Percentiles rank a stretch among this genome's conserved stretches.
These are phyloP conservation scores for Ascochyta lentis DNA, from an alignment of 2,329 filamentous ascomycete genomes.

Conservation along the genomic window DNA sequence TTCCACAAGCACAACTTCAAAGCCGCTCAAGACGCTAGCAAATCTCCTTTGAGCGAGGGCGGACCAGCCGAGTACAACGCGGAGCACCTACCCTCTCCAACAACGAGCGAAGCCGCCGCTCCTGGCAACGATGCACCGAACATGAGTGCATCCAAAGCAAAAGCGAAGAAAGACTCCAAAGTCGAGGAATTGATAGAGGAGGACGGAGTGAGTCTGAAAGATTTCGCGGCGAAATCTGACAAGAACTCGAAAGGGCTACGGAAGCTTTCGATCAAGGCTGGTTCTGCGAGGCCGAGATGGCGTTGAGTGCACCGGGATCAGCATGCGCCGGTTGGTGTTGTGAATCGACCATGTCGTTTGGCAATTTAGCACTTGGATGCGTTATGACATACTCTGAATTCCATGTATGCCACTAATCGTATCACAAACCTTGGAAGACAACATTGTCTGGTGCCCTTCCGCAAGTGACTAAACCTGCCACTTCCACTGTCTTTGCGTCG, in stretches of 20 bases:
- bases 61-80: neutral
- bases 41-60: neutral
- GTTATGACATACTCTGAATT: neutral
- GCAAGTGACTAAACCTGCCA: too few species aligned
- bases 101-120: neutral
- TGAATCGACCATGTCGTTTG: neutral
- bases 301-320: neutral
- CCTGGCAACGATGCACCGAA: neutral
- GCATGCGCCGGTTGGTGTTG: neutral
- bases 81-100: neutral
- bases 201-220: neutral
- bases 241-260: neutral
- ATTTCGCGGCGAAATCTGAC: neutral
- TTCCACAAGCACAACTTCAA: neutral
- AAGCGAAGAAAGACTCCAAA: constrained; percentile 7
- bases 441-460: too few species aligned
- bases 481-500: too few species aligned
- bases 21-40: neutral
- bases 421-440: too few species aligned
- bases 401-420: too few species aligned
- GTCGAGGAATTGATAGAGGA: neutral
- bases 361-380: neutral
- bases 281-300: neutral
- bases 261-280: neutral
- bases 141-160: neutral